phyloP scores from a whole-genome alignment of 2,329 filamentous ascomycete species.

The Fusarium foetens region DNA sequence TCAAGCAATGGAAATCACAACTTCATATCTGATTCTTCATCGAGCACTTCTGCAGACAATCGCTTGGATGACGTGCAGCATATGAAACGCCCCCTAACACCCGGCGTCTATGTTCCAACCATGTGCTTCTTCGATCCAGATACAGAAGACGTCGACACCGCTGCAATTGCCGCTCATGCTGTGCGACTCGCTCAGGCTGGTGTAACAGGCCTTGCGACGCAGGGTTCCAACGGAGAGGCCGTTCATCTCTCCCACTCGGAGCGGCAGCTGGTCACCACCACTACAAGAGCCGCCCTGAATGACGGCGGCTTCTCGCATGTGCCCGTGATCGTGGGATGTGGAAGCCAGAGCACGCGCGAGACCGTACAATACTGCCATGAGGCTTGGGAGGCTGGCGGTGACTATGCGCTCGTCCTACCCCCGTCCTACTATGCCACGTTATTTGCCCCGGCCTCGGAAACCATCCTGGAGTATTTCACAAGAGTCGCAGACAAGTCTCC shows the following conservation, averaged over 20 bases:
- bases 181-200: slow-evolving; percentile 78
- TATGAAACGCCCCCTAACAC: slow-evolving; percentile 52
- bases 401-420: slow-evolving; percentile 80
- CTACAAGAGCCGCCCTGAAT: slow-evolving; percentile 76
- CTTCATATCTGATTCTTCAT: slow-evolving; percentile 48
- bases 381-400: slow-evolving; percentile 74
- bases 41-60: slow-evolving; percentile 54
- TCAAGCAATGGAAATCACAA: slow-evolving; percentile 29
- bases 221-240: slow-evolving; percentile 86
- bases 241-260: slow-evolving; percentile 79
- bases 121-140: slow-evolving; percentile 76
- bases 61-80: slow-evolving; percentile 48
- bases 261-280: slow-evolving; percentile 72
- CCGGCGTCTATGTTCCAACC: slow-evolving; percentile 77
- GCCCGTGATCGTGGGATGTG: slow-evolving; percentile 81
- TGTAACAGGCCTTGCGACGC: slow-evolving; percentile 78
- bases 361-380: slow-evolving; percentile 75
- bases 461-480: slow-evolving; percentile 73
- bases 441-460: slow-evolving; percentile 62
- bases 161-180: slow-evolving; percentile 68
- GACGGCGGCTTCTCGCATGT: slow-evolving; percentile 69
- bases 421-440: slow-evolving; percentile 79
- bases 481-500: slow-evolving; percentile 71
- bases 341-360: slow-evolving; percentile 78
- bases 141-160: slow-evolving; percentile 73